A percentile compares a stretch with the other conserved stretches of the same genome.
Conservation (phyloP, 768 basidiomycete species). For the Tulasnella sp. region DNA sequence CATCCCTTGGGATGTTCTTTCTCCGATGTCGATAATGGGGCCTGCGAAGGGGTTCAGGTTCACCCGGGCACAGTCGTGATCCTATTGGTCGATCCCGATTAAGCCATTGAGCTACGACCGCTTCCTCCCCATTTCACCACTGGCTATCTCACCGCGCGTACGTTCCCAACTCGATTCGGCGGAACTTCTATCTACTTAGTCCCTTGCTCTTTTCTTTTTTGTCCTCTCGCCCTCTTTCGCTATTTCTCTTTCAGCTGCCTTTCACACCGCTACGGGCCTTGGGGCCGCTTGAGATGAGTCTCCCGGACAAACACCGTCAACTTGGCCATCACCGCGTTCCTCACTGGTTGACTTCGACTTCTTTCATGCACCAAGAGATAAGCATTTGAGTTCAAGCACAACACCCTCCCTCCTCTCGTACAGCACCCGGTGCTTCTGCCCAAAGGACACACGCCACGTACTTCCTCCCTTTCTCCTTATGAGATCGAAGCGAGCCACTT, state of each 20-base stretch:
- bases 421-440: not conserved
- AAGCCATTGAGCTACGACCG: not conserved
- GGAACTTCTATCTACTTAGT: not conserved
- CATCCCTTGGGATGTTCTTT: too few relatives aligned
- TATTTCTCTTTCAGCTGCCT: not conserved
- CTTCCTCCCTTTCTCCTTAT: not conserved
- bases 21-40: not conserved
- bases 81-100: not conserved
- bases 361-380: not conserved
- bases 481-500: not conserved
- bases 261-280: not conserved
- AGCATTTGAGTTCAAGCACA: not conserved
- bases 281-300: not conserved
- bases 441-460: not conserved
- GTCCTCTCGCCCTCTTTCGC: not conserved
- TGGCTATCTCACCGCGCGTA: not conserved
- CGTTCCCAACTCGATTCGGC: not conserved
- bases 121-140: not conserved
- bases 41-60: not conserved
- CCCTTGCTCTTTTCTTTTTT: not conserved
- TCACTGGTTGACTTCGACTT: not conserved
- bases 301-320: not conserved
- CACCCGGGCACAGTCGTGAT: not conserved
- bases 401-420: not conserved
- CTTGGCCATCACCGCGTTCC: not conserved